phyloP scores from a whole-genome alignment of 2,329 filamentous ascomycete species.

The Taxawa tesnikishii region DNA sequence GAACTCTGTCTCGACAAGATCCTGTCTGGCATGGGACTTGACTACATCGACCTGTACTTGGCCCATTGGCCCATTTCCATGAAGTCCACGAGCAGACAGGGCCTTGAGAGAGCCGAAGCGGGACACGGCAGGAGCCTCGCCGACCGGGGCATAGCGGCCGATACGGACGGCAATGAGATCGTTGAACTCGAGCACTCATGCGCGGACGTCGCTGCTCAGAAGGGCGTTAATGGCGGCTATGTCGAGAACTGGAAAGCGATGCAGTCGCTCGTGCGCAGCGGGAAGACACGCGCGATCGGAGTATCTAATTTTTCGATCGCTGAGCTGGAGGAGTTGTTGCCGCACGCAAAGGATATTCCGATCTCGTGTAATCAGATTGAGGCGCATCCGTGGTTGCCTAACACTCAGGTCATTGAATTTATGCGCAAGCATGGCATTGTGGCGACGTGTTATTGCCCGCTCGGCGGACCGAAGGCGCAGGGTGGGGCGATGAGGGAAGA shows the following conservation, averaged over 20 bases:
- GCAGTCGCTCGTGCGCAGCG: conserved; percentile 13
- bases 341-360: conserved; percentile 12
- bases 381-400: conserved; percentile 13
- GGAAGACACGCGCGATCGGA: conserved; percentile 17
- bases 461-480: conserved; percentile 15
- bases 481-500: conserved; percentile 34
- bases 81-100: conserved; percentile 9
- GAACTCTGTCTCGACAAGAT: conserved; percentile 22
- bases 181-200: conserved; percentile 13
- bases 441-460: conserved; percentile 17
- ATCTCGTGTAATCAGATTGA: conserved; percentile 18
- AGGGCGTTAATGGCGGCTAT: conserved; percentile 13
- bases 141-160: conserved; percentile 7
- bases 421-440: conserved; percentile 13
- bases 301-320: conserved; percentile 19
- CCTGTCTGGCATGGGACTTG: conserved; percentile 24
- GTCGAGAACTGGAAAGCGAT: conserved; percentile 17
- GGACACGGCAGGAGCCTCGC: background rate
- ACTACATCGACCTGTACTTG: conserved; percentile 30
- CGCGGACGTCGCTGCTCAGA: conserved; percentile 8
- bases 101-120: conserved; percentile 9
- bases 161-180: conserved; percentile 8
- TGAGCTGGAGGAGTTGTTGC: conserved; percentile 15
- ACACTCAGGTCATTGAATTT: conserved; percentile 9
- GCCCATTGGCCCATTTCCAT: conserved; percentile 26